phyloP scores from a whole-genome alignment of 2,329 filamentous ascomycete genomes.

The Colletotrichum simmondsii region DNA sequence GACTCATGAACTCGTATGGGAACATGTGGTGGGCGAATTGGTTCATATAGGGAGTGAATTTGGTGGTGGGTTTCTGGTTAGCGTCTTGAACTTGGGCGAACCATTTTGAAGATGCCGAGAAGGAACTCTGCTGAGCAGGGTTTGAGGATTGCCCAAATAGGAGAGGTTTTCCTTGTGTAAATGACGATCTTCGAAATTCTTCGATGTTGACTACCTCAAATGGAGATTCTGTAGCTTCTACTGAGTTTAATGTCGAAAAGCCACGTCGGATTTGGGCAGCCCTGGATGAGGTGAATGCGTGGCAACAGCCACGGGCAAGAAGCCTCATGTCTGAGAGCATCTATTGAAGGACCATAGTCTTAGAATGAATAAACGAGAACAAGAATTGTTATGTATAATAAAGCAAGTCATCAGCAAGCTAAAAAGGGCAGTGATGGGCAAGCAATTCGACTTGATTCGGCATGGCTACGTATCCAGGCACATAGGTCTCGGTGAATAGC shows the following conservation, averaged over 20 bases:
- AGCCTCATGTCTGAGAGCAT: not conserved
- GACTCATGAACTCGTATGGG: conserved; percentile 42
- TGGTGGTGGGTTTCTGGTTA: not conserved
- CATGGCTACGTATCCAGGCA: not conserved
- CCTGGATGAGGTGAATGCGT: not conserved
- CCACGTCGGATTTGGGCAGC: not conserved
- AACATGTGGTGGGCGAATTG: conserved; percentile 37
- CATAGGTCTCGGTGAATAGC: not conserved
- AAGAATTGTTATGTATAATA: not conserved
- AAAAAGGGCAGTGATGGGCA: not conserved
- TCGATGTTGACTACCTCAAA: conserved; percentile 18
- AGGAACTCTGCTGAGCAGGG: conserved; percentile 32
- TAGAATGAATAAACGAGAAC: no score
- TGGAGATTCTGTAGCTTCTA: not conserved
- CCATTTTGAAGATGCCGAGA: conserved; percentile 41
- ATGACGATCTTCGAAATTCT: conserved; percentile 17
- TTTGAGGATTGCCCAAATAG: conserved; percentile 36
- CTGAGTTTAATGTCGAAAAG: conserved; percentile 12
- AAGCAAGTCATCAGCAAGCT: not conserved
- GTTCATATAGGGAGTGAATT: conserved; percentile 34
- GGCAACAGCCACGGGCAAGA: not conserved
- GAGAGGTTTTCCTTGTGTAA: conserved; percentile 31
- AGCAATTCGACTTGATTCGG: not conserved
- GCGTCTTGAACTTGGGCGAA: conserved; percentile 32
- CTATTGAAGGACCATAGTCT: not conserved